Base-by-base conservation (phyloP, 148 eudicot genomes). In the Camellia granthamiana region DNA sequence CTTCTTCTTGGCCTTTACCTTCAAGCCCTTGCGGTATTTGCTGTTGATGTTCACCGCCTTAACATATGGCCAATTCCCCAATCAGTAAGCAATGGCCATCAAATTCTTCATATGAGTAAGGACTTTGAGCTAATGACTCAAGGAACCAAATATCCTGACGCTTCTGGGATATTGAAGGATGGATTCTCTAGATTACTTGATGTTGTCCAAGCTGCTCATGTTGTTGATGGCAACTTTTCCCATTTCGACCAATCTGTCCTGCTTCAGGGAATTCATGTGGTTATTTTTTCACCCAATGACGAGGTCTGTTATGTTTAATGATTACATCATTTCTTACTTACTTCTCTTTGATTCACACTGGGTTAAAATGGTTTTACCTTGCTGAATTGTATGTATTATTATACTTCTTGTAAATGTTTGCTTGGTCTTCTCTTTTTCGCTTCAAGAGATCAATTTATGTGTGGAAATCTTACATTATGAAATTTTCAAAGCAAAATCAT, bases 1-100 rank as follows among this genome's bases (percentile, higher is more conserved):
- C 69, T 61, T 78, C 55, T 76, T 81, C 56, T 86, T 81, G 83
- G 74, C 7, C 47, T 80, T 69, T 49, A 87, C 60, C 38, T 86
- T 74, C 84, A 80, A 62, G 74, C 85, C 63, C 72, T 79, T 60
- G 79, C 72, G 64, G 87, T 83, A 8, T 87, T 15, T 82, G 83
- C 76, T 83, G 88, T 69, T 70, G 74, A 82, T 69, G 51, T 67
- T 21, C 84, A 90, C 58, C 78, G 81, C 67, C 83, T 94, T 74
- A 88, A 90, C 19, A 87, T 94, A 90, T 94, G 98, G 98, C 98
- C 98, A 75, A 90, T 94, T 95, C 98, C 98, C 8, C 75, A 83
- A 60, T 83, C 85, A 67, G 86, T 80, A 68, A 87, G 75, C 44
- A 38, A 89, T 81, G 97, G 97, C 77, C 19, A 86, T 72, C 78